Evolutionary conservation across 148 eudicot species (phyloP).

Genomic region (Rhododendron molle): DNA sequence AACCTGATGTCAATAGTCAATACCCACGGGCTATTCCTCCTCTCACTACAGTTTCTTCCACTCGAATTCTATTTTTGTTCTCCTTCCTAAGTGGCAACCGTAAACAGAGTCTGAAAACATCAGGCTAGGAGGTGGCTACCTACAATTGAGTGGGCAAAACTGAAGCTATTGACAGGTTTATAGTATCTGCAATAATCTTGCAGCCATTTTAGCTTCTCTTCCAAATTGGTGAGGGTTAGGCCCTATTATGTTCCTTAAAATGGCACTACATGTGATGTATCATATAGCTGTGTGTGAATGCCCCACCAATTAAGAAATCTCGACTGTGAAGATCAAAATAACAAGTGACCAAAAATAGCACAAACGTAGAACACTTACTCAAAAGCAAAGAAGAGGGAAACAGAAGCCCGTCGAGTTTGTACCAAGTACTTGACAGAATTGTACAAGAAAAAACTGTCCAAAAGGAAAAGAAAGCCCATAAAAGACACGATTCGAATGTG

Average conservation of each 20-base stretch:
- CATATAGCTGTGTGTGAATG: not conserved
- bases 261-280: not conserved
- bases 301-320: not conserved
- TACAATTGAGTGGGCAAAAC: not conserved
- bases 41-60: not conserved
- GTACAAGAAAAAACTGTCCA: slow-evolving; percentile 73
- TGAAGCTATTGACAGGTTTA: not conserved
- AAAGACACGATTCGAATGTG: slow-evolving; percentile 89
- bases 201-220: not conserved
- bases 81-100: not conserved
- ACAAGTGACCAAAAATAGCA: not conserved
- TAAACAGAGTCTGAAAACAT: not conserved
- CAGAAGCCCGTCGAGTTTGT: slow-evolving; percentile 85
- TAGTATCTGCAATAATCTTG: not conserved
- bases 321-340: not conserved
- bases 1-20: not conserved
- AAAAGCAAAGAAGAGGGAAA: slow-evolving; percentile 90
- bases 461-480: slow-evolving; percentile 78
- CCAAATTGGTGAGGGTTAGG: not conserved
- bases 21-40: not conserved
- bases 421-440: slow-evolving; percentile 61
- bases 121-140: not conserved
- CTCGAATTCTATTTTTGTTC: not conserved
- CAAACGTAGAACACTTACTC: slow-evolving; percentile 49
- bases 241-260: not conserved